These are phyloP conservation scores for Gossypium raimondii DNA, from an alignment of 345 rosid genomes.

Conservation along the genomic window DNA sequence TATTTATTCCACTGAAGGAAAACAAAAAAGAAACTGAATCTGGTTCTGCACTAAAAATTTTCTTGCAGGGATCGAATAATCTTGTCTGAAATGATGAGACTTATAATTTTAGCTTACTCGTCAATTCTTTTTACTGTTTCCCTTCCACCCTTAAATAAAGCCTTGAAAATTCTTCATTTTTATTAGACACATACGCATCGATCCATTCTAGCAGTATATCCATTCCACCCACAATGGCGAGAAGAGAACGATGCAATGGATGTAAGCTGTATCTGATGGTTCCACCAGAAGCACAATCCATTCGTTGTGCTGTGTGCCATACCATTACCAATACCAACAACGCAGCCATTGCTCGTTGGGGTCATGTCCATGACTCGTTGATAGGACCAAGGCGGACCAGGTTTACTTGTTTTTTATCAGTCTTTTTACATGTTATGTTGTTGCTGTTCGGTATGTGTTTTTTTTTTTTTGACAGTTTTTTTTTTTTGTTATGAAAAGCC, in stretches of 20 bases:
- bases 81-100: neutral
- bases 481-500: neutral
- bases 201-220: neutral
- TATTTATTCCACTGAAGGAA: slow-evolving; percentile 6
- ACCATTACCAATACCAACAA: slow-evolving; percentile 1
- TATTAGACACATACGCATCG: no score
- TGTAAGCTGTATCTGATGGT: slow-evolving; percentile 45
- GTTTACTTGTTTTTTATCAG: neutral
- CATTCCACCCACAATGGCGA: slow-evolving; percentile 20
- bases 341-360: neutral
- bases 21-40: slow-evolving; percentile 10
- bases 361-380: neutral
- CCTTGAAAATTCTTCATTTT: neutral
- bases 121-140: neutral
- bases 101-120: neutral
- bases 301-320: slow-evolving; percentile 5
- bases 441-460: neutral
- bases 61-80: slow-evolving; percentile 16
- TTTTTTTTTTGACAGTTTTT: neutral
- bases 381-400: neutral
- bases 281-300: slow-evolving; percentile 26
- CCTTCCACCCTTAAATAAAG: neutral
- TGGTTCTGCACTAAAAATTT: slow-evolving; percentile 19
- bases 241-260: slow-evolving; percentile 44
- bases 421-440: neutral